A percentile compares a stretch with the other conserved stretches of the same genome.
These are phyloP conservation scores for Zelonia costaricensis DNA, from an alignment of 208 protist genomes.

Conservation along the genomic window DNA sequence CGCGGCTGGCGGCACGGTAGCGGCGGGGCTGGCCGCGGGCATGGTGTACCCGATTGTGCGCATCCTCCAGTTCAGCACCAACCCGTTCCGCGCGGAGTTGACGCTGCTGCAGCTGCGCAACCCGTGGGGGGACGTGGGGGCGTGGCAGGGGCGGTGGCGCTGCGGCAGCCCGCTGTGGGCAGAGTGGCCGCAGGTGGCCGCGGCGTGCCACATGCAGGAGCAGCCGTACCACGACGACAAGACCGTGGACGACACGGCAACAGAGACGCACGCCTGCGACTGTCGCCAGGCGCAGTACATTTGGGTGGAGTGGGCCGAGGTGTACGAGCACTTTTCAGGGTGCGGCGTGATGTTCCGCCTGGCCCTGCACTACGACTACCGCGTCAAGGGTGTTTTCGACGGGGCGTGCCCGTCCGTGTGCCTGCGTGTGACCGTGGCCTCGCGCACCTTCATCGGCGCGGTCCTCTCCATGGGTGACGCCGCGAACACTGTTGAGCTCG, in stretches of 20 bases:
- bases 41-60: conserved; percentile 26
- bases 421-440: conserved; percentile 39
- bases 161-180: conserved; percentile 23
- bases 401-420: conserved; percentile 39
- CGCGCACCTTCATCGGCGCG: conserved; percentile 22
- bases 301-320: conserved; percentile 69
- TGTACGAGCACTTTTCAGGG: conserved; percentile 55
- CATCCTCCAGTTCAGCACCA: conserved; percentile 18
- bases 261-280: neutral
- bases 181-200: conserved; percentile 18
- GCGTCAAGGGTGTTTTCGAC: conserved; percentile 47
- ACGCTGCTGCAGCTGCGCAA: conserved; percentile 28
- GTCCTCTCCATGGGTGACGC: conserved; percentile 17
- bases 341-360: conserved; percentile 54
- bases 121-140: conserved; percentile 19
- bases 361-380: conserved; percentile 39
- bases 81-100: conserved; percentile 11
- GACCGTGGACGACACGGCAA: neutral
- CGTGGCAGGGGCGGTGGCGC: conserved; percentile 26
- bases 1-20: neutral
- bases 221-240: neutral
- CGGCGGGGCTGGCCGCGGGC: conserved; percentile 3
- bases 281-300: conserved; percentile 34
- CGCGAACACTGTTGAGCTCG: neutral
- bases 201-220: conserved; percentile 17